A percentile compares a stretch with the other conserved stretches of the same genome.
Conservation (phyloP, 495 filamentous ascomycete species). For the Jackrogersella multiformis region DNA sequence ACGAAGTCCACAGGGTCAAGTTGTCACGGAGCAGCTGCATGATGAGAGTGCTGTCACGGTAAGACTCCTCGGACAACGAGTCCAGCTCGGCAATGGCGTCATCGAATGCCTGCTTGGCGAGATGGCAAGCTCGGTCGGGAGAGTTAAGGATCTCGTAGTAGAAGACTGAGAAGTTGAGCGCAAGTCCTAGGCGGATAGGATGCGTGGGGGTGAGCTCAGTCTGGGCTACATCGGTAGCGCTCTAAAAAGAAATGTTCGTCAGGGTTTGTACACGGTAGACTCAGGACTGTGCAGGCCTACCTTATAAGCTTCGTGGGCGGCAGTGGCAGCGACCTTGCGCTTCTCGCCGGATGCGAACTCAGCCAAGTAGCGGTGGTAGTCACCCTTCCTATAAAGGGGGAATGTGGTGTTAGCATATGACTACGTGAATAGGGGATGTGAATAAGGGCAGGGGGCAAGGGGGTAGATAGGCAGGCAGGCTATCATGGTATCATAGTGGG, state of each 20-base stretch:
- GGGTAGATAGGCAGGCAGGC: too few relatives aligned
- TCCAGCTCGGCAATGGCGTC: conserved; percentile 99
- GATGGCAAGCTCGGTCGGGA: conserved; percentile 96
- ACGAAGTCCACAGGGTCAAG: conserved; percentile 98
- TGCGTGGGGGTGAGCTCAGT: conserved; percentile 97
- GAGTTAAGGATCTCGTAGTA: conserved; percentile 99
- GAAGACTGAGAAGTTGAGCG: conserved; percentile 99
- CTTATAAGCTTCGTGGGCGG: conserved; percentile 99
- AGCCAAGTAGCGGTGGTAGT: conserved; percentile 99
- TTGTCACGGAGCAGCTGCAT: conserved; percentile 99
- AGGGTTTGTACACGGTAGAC: conserved; percentile 22
- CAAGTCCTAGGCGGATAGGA: conserved; percentile 97
- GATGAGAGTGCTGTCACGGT: conserved; percentile 99
- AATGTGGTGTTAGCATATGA: conserved; percentile 26
- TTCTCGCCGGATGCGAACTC: conserved; percentile 99
- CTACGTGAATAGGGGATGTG: too few relatives aligned
- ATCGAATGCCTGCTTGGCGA: conserved; percentile 99
- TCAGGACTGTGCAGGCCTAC: conserved; percentile 54
- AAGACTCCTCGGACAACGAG: conserved; percentile 97
- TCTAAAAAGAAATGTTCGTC: conserved; percentile 58
- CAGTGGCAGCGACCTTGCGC: conserved; percentile 96
- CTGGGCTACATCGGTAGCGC: conserved; percentile 97
- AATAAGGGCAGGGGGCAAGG: too few relatives aligned
- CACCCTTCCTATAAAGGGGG: conserved; percentile 84
- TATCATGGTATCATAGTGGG: conserved; percentile 1